Conservation (phyloP, 148 eudicot species). For the Dysphania ambrosioides region DNA sequence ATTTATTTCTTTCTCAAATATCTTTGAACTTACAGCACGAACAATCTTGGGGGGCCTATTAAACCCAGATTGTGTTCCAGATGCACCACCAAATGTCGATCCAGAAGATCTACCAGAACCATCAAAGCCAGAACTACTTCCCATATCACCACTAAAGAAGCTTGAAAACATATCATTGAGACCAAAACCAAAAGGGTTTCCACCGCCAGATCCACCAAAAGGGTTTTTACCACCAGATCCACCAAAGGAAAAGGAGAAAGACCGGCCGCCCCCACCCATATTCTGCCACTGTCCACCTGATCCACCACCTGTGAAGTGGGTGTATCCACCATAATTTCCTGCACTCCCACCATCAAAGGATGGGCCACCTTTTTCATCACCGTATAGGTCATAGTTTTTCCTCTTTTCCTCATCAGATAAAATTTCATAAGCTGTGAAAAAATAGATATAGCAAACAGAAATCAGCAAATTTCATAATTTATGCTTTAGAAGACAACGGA, state of each 20-base stretch:
- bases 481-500: not conserved
- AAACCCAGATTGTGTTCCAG: constrained; percentile 44
- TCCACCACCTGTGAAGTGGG: constrained; percentile 72
- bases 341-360: constrained; percentile 64
- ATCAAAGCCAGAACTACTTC: constrained; percentile 57
- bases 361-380: constrained; percentile 76
- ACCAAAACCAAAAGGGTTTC: constrained; percentile 59
- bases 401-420: constrained; percentile 87
- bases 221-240: constrained; percentile 56
- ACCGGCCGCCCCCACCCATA: constrained; percentile 67
- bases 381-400: constrained; percentile 89
- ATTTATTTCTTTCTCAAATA: constrained; percentile 66
- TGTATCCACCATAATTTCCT: constrained; percentile 54
- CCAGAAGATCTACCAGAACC: constrained; percentile 55
- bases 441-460: constrained; percentile 10
- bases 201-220: constrained; percentile 66
- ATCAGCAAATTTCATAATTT: not conserved
- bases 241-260: constrained; percentile 91
- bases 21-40: constrained; percentile 44
- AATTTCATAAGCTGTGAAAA: constrained; percentile 79
- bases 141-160: constrained; percentile 62
- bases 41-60: constrained; percentile 41
- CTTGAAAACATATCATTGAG: constrained; percentile 77
- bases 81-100: constrained; percentile 53
- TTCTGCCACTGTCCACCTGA: constrained; percentile 67